Evolutionary conservation across 2,329 filamentous ascomycete genomes (phyloP).

Genomic region (Xenoacremonium recifei): DNA sequence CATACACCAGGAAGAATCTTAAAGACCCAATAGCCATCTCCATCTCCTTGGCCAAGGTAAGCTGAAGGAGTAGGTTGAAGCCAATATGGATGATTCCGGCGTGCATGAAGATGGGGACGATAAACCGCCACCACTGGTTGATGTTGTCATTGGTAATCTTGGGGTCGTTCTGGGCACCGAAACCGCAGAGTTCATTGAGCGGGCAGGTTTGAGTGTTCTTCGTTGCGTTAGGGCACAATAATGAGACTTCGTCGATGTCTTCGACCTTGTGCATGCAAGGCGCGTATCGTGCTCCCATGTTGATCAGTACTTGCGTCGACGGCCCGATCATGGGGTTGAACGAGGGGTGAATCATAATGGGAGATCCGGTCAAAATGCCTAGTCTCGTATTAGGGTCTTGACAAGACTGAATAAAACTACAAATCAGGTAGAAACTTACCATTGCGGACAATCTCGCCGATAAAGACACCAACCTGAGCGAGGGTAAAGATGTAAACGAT

Average conservation of each 20-base stretch:
- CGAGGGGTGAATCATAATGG: conserved; percentile 74
- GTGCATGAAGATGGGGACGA: conserved; percentile 92
- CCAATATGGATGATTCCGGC: conserved; percentile 91
- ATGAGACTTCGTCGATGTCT: conserved; percentile 60
- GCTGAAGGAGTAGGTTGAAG: conserved; percentile 90
- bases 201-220: conserved; percentile 62
- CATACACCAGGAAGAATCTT: conserved; percentile 86
- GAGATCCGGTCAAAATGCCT: conserved; percentile 75
- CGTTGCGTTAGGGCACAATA: conserved; percentile 82
- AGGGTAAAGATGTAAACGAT: conserved; percentile 78
- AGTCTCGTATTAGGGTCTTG: conserved; percentile 6
- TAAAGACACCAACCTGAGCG: conserved; percentile 80
- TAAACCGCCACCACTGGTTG: conserved; percentile 97
- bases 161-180: conserved; percentile 59
- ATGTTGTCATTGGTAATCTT: conserved; percentile 54
- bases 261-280: conserved; percentile 90
- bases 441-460: conserved; percentile 83
- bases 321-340: conserved; percentile 99
- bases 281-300: conserved; percentile 91
- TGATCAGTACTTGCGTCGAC: conserved; percentile 85
- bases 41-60: conserved; percentile 90
- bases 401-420: not conserved
- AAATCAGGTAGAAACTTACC: conserved; percentile 56
- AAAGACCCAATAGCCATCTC: conserved; percentile 85
- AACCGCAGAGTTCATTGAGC: conserved; percentile 80